phyloP scores from a whole-genome alignment of 2,329 filamentous ascomycete species.

The Ustulina deusta region DNA sequence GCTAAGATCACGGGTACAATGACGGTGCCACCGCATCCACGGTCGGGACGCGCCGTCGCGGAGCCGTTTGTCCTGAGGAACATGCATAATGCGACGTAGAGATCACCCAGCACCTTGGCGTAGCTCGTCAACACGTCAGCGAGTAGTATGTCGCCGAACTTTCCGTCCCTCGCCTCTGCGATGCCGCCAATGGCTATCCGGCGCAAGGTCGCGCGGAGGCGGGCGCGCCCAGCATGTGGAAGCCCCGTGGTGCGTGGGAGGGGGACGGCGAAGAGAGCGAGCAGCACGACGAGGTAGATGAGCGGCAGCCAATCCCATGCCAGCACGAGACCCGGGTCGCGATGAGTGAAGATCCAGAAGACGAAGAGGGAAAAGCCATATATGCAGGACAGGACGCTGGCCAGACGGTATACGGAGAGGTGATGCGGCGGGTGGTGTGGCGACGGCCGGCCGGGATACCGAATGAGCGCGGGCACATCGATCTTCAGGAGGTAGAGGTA shows the following conservation, averaged over 20 bases:
- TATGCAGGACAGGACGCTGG: conserved; percentile 78
- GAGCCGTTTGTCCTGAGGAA: conserved; percentile 78
- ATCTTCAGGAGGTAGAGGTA: conserved; percentile 84
- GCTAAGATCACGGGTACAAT: conserved; percentile 87
- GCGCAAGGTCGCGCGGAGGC: conserved; percentile 80
- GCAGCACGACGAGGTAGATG: conserved; percentile 79
- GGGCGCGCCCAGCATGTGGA: conserved; percentile 76
- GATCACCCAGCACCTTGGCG: conserved; percentile 88
- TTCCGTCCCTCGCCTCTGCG: conserved; percentile 86
- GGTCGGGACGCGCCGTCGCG: conserved; percentile 83
- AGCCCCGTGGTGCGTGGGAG: conserved; percentile 68
- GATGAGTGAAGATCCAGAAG: conserved; percentile 86
- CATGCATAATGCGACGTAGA: conserved; percentile 93
- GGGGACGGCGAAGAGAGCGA: conserved; percentile 78
- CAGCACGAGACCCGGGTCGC: conserved; percentile 75
- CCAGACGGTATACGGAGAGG: conserved; percentile 86
- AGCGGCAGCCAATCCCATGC: conserved; percentile 89
- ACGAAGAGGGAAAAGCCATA: conserved; percentile 77
- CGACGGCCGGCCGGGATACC: conserved; percentile 82
- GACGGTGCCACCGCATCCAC: conserved; percentile 81
- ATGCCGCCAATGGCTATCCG: conserved; percentile 87
- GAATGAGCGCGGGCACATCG: conserved; percentile 86
- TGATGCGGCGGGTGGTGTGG: conserved; percentile 80
- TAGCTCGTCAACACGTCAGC: conserved; percentile 96
- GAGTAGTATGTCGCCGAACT: conserved; percentile 93